These are phyloP conservation scores for Pichia kudriavzevii DNA, from an alignment of 1,139 yeast species.

Conservation along the genomic window DNA sequence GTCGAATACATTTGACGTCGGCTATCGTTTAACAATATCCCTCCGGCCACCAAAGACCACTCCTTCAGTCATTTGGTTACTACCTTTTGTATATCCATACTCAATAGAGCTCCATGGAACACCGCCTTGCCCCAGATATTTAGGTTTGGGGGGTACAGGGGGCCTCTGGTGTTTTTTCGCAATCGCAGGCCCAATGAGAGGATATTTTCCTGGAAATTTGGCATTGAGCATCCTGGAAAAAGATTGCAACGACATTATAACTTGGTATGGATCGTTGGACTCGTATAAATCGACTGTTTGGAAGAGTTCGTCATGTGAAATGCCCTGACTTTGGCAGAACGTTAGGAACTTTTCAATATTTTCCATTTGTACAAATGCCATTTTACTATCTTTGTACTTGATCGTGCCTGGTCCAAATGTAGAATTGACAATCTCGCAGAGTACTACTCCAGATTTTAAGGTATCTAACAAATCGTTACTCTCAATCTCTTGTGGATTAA, in stretches of 20 bases:
- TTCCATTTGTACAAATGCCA: constrained; percentile 84
- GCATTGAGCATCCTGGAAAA: constrained; percentile 56
- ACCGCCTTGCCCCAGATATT: constrained; percentile 27
- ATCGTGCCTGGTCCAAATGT: constrained; percentile 34
- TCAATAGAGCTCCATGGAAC: constrained; percentile 47
- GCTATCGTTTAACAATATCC: constrained; percentile 28
- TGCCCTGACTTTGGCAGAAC: constrained; percentile 55
- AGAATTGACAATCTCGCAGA: constrained; percentile 43
- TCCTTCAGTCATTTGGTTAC: constrained; percentile 43
- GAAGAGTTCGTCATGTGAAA: constrained; percentile 78
- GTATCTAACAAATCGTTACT: constrained; percentile 39
- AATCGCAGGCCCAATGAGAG: constrained; percentile 31
- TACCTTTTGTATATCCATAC: constrained; percentile 52
- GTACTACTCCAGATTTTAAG: constrained; percentile 57
- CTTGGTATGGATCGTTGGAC: constrained; percentile 68
- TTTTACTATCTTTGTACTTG: constrained; percentile 53
- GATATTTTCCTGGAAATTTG: constrained; percentile 20
- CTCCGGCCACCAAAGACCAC: constrained; percentile 45
- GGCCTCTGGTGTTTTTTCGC: constrained; percentile 35
- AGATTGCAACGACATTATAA: constrained; percentile 64
- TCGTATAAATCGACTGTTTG: constrained; percentile 79
- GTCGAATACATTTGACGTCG: constrained; percentile 9
- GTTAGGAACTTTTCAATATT: constrained; percentile 67
- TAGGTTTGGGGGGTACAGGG: constrained; percentile 32
- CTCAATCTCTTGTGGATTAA: constrained; percentile 16